Percentiles rank a stretch among this genome's conserved stretches.
These are phyloP conservation scores for Coemansia sp. DNA, from an alignment of 192 early-diverging fungal genomes.

Conservation along the genomic window DNA sequence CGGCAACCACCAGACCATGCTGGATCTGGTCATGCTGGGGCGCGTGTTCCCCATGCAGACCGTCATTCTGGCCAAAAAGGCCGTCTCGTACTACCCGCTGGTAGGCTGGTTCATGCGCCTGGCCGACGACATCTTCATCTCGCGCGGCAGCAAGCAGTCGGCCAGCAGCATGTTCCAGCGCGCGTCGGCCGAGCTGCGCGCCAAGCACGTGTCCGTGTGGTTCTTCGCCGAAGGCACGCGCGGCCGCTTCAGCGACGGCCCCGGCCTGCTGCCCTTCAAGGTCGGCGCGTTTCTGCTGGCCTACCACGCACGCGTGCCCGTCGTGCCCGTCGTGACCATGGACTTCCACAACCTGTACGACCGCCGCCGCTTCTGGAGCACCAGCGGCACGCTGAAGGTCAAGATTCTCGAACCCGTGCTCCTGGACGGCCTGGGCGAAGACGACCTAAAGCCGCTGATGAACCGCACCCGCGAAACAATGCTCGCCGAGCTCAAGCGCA, in stretches of 20 bases:
- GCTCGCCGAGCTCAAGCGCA: constrained; percentile 33
- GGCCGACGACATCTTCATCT: constrained; percentile 84
- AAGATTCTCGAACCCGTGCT: constrained; percentile 45
- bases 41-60: constrained; percentile 66
- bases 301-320: constrained; percentile 79
- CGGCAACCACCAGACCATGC: constrained; percentile 81
- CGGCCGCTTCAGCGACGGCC: constrained; percentile 58
- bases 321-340: constrained; percentile 81
- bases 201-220: constrained; percentile 75
- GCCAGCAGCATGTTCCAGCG: constrained; percentile 78
- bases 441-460: constrained; percentile 42
- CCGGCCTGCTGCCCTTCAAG: constrained; percentile 83
- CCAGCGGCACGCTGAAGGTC: constrained; percentile 34
- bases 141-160: constrained; percentile 75
- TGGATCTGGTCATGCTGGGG: constrained; percentile 74
- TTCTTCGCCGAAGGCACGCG: constrained; percentile 96
- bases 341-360: constrained; percentile 58
- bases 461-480: constrained; percentile 45
- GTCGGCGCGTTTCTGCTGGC: constrained; percentile 94
- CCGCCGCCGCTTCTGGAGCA: constrained; percentile 37
- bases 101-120: constrained; percentile 70
- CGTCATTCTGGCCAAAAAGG: constrained; percentile 70
- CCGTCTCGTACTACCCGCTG: constrained; percentile 70
- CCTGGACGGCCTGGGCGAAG: constrained; percentile 37
- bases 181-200: constrained; percentile 70